Conservation (phyloP, 2,329 filamentous ascomycete genomes). For the Talaromyces rugulosus region DNA sequence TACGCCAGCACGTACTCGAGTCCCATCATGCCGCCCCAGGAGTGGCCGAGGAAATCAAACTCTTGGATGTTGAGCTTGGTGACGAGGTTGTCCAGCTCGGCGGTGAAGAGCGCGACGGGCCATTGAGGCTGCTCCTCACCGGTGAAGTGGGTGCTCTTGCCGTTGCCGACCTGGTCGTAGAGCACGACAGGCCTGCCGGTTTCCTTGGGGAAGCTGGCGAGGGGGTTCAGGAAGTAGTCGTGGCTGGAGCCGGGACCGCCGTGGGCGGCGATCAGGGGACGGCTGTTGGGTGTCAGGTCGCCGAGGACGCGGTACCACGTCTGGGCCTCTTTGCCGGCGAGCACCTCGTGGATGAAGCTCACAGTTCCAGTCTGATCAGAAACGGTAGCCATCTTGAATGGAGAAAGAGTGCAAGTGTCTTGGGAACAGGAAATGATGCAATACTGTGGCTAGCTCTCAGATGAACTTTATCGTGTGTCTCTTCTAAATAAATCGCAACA, state of each 20-base stretch:
- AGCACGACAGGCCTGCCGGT: background rate
- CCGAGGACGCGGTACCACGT: background rate
- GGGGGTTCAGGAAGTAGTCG: background rate
- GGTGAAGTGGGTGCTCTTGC: background rate
- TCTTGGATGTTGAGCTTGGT: background rate
- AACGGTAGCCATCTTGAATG: no score
- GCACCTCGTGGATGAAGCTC: no score
- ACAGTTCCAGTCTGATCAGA: no score
- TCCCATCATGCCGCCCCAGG: background rate
- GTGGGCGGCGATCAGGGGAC: background rate
- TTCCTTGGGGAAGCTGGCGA: background rate
- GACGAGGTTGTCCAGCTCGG: constrained; percentile 1
- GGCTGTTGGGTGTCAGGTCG: background rate
- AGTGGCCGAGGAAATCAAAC: background rate
- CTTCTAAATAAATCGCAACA: no score
- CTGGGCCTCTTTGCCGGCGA: background rate
- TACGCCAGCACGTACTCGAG: background rate
- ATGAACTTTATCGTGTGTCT: no score
- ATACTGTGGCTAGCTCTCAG: no score
- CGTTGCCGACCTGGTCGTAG: background rate
- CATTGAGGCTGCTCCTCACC: background rate
- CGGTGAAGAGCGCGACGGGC: background rate
- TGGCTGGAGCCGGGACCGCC: background rate
- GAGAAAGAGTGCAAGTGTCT: no score
- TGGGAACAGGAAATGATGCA: no score